Base-by-base conservation (phyloP, 2,329 filamentous ascomycete species). In the Trichoderma gracile region DNA sequence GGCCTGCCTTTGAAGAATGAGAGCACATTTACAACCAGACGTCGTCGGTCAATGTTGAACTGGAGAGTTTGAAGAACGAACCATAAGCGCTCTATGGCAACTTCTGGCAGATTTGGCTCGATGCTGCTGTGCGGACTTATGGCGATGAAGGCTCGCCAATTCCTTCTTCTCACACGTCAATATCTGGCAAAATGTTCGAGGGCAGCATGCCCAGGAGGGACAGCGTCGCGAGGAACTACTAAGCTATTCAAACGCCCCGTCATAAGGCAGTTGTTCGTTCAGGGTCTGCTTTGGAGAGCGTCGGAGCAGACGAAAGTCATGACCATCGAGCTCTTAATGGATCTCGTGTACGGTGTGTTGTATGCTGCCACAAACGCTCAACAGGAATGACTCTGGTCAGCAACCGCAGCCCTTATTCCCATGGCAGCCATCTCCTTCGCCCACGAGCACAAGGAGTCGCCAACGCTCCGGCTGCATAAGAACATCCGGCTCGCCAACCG, bases 191-290 rank as follows among this genome's bases (percentile, higher is more conserved):
- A 57, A n/a, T n/a, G 43, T 15, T 12, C 33, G 33, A 23, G 40
- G 23, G 33, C 52, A 56, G 9, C 25, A 25, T 21, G 33, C 12
- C 33, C 33, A 56, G 42, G 43, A 40, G 6, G 43, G 27, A 10
- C 52, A 43, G 76, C 78, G 78, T 61, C 68, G 65, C 14, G 73
- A 75, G 63, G 74, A 54, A 78, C 81, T 1, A 80, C 87, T 70
- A 83, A 82, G 70, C 75, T 89, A 65, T 86, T 85, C 71, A 84
- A 84, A 71, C 81, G 79, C 67, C 86, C 87, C 0, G 81, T 84
- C 7, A 79, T 89, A 3, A 80, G 86, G 65, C 87, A 89, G 75
- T 89, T 88, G 75, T 88, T 88, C 69, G 86, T 89, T 71, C 84
- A 85, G 65, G 86, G 86, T 0, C 78, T 89, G 14, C 74, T 89